These are phyloP conservation scores for Ascodesmis nigricans DNA, from an alignment of 495 filamentous ascomycete genomes.

Conservation along the genomic window DNA sequence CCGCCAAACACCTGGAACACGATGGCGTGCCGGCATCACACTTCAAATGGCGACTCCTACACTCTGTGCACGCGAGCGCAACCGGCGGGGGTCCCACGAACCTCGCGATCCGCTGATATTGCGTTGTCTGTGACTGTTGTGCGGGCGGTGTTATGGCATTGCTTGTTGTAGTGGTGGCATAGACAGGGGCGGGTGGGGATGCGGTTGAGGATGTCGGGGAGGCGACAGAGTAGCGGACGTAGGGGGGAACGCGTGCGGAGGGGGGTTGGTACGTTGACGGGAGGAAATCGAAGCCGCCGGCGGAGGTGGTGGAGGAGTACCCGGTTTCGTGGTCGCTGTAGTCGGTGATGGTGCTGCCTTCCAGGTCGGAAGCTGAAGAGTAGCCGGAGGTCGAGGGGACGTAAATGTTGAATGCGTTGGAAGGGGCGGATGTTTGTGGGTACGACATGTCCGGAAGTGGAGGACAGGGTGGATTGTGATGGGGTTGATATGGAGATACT, in stretches of 20 bases:
- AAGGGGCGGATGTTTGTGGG: too few species aligned
- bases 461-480: too few species aligned
- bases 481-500: too few species aligned
- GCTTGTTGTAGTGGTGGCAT: conserved; percentile 1
- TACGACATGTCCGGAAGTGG: too few species aligned
- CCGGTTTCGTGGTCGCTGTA: conserved; percentile 9
- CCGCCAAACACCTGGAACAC: conserved; percentile 26
- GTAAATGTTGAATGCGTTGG: too few species aligned
- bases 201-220: conserved; percentile 5
- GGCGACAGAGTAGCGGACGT: neutral
- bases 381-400: conserved; percentile 2
- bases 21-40: conserved; percentile 31
- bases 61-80: conserved; percentile 33
- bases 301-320: conserved; percentile 17
- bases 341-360: conserved; percentile 3
- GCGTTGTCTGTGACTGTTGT: conserved; percentile 4
- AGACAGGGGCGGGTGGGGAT: neutral
- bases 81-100: conserved; percentile 21
- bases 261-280: neutral
- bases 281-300: conserved; percentile 11
- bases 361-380: conserved; percentile 4
- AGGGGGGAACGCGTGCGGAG: conserved; percentile 5
- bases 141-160: conserved; percentile 7
- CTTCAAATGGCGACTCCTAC: conserved; percentile 34
- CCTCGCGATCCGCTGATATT: conserved; percentile 19